Base-by-base conservation (phyloP, 768 basidiomycete genomes). In the Lentinula edodes region DNA sequence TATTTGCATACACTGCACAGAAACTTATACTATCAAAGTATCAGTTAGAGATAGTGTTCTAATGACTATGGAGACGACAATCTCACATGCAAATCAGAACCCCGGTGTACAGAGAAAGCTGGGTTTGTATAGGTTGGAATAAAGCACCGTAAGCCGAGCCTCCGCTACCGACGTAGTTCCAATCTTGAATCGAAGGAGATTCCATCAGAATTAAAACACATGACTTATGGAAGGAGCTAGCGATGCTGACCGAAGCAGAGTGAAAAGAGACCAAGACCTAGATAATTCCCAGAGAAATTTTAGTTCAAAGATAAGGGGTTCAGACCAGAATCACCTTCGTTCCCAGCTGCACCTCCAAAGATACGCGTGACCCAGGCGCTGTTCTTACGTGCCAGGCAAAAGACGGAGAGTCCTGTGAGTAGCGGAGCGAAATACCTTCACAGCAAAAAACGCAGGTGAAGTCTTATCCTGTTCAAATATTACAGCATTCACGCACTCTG, bases 331-430 rank as follows among this genome's bases (percentile, higher is more conserved):
- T 64, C 71, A 3, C 81, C 82, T 63, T 83, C 82, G 61, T 83
- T 83, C 20, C 74, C 79, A 41, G 78, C 72, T 2, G 74, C 70
- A 2, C 83, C 83, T 28, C 83, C 83, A 59, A 84, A 83, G 2
- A 84, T 42, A 13, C 77, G 73, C 2, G 78, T 80, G 63, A 80
- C 72, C 53, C 75, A 67, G 48, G 76, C 64, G 55, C 70, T 72
- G n/a, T 75, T 69, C 0, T 59, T 64, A 10, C 71, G 68, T 2
- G 80, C 76, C 41, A 83, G 68, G 63, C 81, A 83, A 65, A 83
- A 72, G 57, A 78, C 68, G 61, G 67, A 76, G 64, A 80, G 54
- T 39, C 78, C 78, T 55, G 76, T 79, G 15, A 80, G 70, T 39
- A 81, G 70, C 0, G 82, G 82, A 64, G 83, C 82, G 46, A 78